Base-by-base conservation (phyloP, 371 early-diverging fungal genomes). In the Mortierella sp. region DNA sequence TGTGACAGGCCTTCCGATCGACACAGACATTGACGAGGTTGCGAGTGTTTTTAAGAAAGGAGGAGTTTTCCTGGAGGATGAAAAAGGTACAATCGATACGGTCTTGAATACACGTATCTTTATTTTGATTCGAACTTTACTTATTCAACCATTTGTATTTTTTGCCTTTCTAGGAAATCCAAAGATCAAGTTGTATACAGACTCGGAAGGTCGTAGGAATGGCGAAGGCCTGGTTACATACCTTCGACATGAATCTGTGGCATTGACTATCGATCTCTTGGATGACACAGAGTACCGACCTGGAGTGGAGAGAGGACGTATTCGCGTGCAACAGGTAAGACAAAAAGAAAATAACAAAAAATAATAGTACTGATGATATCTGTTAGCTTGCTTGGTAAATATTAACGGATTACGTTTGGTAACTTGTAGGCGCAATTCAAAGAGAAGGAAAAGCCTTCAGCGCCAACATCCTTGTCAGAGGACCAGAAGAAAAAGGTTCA, bases 211-310 rank as follows among this genome's bases (percentile, higher is more conserved):
- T 15, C 68, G 74, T 4, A 81, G 88, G 50, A 97, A 97, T 76
- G 98, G 98, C 1, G 98, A 98, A 76, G 98, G 94, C 0, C 84
- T 97, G 15, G 92, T 98, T 21, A 94, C 94, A 0, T 97, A 94
- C 74, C 92, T 96, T 70, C 94, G 96, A 81, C 93, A 91, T 65
- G 97, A 97, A 65, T 95, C 96, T 0, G 97, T 97, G 10, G 84
- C 91, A 9, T 83, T 98, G 33, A 96, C 97, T 1, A 87, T 94
- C 41, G 87, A 93, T 50, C 85, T 98, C 33, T 63, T 97, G 85
- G 97, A 98, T 76, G 97, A 97, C 24, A 83, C 93, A 4, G 92
- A 91, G 32, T 91, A 96, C 61, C 91, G 97, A 11, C 78, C 88
- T 7, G 92, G 91, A 2, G 88, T 89, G 1, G 76, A 86, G 15